These are phyloP conservation scores for Dendrostoma leiphaemia DNA, from an alignment of 2,329 filamentous ascomycete genomes.

Conservation along the genomic window DNA sequence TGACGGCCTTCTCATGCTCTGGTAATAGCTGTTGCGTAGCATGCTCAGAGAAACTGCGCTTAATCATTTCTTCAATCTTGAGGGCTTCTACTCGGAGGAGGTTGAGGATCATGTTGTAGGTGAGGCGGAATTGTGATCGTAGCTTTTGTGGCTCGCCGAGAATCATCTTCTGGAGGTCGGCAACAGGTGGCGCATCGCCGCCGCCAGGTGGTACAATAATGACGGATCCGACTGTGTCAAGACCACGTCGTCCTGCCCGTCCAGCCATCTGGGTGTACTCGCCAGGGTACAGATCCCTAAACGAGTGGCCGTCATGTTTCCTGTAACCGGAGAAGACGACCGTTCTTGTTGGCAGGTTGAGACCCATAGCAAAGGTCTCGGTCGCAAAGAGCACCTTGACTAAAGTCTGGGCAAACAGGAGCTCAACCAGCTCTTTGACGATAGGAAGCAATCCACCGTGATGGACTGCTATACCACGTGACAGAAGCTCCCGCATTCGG, in stretches of 20 bases:
- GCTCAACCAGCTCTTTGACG: conserved; percentile 96
- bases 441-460: conserved; percentile 94
- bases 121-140: conserved; percentile 91
- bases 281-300: conserved; percentile 86
- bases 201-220: conserved; percentile 84
- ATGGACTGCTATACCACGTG: conserved; percentile 90
- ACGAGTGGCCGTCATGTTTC: conserved; percentile 91
- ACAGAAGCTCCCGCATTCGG: conserved; percentile 78
- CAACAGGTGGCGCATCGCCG: conserved; percentile 85
- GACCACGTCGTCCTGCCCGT: conserved; percentile 84
- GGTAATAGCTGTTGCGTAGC: conserved; percentile 91
- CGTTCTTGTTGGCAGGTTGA: conserved; percentile 92
- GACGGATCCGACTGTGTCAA: conserved; percentile 89
- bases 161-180: conserved; percentile 87
- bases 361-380: conserved; percentile 97
- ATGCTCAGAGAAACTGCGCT: conserved; percentile 97
- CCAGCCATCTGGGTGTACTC: conserved; percentile 99
- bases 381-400: conserved; percentile 98
- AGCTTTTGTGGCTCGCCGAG: conserved; percentile 93
- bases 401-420: conserved; percentile 89
- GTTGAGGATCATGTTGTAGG: conserved; percentile 99
- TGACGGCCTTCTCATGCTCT: conserved; percentile 93
- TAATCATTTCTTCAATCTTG: conserved; percentile 99
- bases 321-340: conserved; percentile 97
- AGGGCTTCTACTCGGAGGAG: conserved; percentile 90